A percentile compares a stretch with the other conserved stretches of the same genome.
Conservation (phyloP, 1,139 yeast genomes). For the Diutina siamensis region DNA sequence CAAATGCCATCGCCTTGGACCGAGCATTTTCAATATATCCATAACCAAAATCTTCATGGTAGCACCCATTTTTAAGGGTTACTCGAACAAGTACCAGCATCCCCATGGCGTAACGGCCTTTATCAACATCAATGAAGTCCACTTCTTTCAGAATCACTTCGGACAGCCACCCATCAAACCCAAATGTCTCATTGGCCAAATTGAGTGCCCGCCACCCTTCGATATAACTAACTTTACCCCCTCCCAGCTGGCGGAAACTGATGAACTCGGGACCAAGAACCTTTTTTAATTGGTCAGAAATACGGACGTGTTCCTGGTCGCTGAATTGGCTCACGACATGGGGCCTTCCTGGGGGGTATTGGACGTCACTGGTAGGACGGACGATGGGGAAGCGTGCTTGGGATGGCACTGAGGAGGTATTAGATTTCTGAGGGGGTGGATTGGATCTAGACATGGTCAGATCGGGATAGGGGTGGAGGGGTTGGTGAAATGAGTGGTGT, state of each 20-base stretch:
- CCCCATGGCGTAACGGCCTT: conserved; percentile 48
- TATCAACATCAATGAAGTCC: conserved; percentile 59
- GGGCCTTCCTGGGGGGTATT: neutral
- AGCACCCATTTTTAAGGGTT: conserved; percentile 63
- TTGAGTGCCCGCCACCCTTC: conserved; percentile 79
- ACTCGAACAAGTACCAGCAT: conserved; percentile 63
- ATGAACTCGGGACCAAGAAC: conserved; percentile 87
- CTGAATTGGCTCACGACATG: neutral
- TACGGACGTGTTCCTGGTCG: conserved; percentile 25
- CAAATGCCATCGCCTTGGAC: conserved; percentile 63
- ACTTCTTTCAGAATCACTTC: conserved; percentile 54
- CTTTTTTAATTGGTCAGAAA: conserved; percentile 38
- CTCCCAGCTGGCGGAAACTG: conserved; percentile 71
- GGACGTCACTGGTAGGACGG: neutral
- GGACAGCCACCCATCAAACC: conserved; percentile 73
- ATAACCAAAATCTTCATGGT: conserved; percentile 72
- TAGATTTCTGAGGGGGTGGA: neutral
- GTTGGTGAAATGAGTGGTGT: no score
- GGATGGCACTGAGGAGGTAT: neutral
- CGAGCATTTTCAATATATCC: conserved; percentile 68
- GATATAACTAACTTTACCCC: conserved; percentile 58
- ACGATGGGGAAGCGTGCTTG: neutral
- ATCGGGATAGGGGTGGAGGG: no score
- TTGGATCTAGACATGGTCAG: neutral
- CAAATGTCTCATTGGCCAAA: conserved; percentile 70